These are phyloP conservation scores for Colletotrichum lentis DNA, from an alignment of 2,329 filamentous ascomycete genomes.

Conservation along the genomic window DNA sequence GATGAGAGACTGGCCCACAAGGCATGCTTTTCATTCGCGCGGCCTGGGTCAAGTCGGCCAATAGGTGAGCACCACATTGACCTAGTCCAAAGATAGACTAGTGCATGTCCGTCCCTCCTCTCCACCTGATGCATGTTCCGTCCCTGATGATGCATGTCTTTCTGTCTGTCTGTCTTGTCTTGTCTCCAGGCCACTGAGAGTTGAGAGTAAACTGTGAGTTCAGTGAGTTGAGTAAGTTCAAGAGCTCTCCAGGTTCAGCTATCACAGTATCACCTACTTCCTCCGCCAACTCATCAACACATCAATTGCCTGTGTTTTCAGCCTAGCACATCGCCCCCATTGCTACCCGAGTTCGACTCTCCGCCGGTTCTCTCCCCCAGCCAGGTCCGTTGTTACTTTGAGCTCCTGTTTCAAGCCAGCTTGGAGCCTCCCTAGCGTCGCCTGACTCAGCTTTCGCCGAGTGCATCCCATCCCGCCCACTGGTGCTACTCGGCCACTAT, in stretches of 20 bases:
- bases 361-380: neutral
- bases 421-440: neutral
- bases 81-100: neutral
- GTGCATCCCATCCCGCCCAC: neutral
- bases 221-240: no score
- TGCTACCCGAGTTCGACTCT: slow-evolving; percentile 3
- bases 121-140: slow-evolving; percentile 23
- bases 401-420: slow-evolving; percentile 19
- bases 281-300: no score
- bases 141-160: slow-evolving; percentile 34
- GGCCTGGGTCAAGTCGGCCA: slow-evolving; percentile 9
- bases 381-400: neutral
- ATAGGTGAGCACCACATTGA: neutral
- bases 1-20: slow-evolving; percentile 1
- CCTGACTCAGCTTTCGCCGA: slow-evolving; percentile 35
- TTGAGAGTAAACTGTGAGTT: no score
- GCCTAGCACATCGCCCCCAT: neutral
- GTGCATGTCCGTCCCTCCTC: neutral
- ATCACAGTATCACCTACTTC: no score
- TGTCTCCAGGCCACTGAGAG: no score
- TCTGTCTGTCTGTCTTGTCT: slow-evolving; percentile 1
- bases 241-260: neutral
- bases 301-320: no score
- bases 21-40: slow-evolving; percentile 14
- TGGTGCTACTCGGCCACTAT: neutral